These are phyloP conservation scores for Euphorbia tirucalli DNA, from an alignment of 345 rosid genomes.

Conservation along the genomic window DNA sequence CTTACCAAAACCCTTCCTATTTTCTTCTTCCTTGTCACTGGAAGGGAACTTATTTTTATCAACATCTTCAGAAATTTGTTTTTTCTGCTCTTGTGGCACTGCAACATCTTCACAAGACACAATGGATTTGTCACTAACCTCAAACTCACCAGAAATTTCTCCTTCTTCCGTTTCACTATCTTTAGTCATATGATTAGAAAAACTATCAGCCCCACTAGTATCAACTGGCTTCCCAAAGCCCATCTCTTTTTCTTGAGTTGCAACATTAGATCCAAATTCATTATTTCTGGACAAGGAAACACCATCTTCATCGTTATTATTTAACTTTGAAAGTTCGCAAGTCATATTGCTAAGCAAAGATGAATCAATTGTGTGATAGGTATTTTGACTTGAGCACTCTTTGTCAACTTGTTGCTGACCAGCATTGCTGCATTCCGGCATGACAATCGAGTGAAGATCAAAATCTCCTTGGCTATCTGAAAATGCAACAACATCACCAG, in stretches of 20 bases:
- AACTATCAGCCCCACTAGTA: constrained; percentile 19
- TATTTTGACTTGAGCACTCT: constrained; percentile 18
- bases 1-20: constrained; percentile 17
- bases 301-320: constrained; percentile 10
- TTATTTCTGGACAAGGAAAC: constrained; percentile 10
- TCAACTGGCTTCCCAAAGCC: constrained; percentile 29
- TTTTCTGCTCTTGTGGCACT: constrained; percentile 24
- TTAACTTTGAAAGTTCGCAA: constrained; percentile 30
- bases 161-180: constrained; percentile 54
- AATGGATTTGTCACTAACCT: constrained; percentile 11
- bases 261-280: constrained; percentile 18
- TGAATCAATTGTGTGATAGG: constrained; percentile 13
- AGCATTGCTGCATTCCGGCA: constrained; percentile 20
- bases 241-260: constrained; percentile 33
- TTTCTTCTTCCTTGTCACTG: constrained; percentile 18
- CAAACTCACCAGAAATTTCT: constrained; percentile 49
- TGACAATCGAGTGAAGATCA: constrained; percentile 25
- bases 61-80: constrained; percentile 25
- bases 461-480: constrained; percentile 14
- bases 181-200: constrained; percentile 28
- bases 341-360: constrained; percentile 9
- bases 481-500: constrained; percentile 18
- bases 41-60: constrained; percentile 21
- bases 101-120: constrained; percentile 27
- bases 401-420: constrained; percentile 26